Conservation (phyloP, 768 basidiomycete species). For the Lactarius sp. region DNA sequence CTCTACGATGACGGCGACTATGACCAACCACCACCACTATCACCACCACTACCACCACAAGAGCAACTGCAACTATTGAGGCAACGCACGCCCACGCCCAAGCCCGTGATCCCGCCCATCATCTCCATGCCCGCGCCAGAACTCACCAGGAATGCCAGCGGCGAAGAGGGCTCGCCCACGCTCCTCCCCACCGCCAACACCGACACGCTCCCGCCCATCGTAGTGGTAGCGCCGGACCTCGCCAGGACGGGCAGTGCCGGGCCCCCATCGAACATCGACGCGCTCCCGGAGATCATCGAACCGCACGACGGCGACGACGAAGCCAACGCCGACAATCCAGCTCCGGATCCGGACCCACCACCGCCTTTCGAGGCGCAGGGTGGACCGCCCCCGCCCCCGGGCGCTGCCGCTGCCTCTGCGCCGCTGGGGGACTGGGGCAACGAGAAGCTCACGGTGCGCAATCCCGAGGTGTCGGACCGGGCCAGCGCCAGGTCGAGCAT, state of each 20-base stretch:
- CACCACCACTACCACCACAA: not conserved
- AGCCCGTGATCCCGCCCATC: slow-evolving; percentile 20
- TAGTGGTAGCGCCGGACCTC: not conserved
- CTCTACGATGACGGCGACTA: slow-evolving; percentile 18
- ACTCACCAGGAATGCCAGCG: not conserved
- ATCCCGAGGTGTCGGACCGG: slow-evolving; percentile 15
- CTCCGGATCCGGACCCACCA: slow-evolving; percentile 14
- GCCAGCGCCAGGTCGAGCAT: slow-evolving; percentile 27
- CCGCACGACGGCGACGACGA: slow-evolving; percentile 1
- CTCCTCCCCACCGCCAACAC: not conserved
- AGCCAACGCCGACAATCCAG: not conserved
- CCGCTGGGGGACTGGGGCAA: not conserved
- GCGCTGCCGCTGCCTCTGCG: slow-evolving; percentile 7
- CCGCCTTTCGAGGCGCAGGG: slow-evolving; percentile 17
- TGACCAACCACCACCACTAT: not conserved
- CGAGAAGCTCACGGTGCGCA: slow-evolving; percentile 19
- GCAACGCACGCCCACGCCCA: slow-evolving; percentile 8
- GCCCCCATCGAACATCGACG: slow-evolving; percentile 2
- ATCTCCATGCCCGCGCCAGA: slow-evolving; percentile 20
- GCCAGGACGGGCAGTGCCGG: not conserved
- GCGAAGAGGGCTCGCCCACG: not conserved
- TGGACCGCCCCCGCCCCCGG: not conserved
- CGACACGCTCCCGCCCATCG: not conserved
- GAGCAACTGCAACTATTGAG: not conserved
- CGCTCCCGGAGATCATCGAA: slow-evolving; percentile 24